These are phyloP conservation scores for Colletotrichum karsti DNA, from an alignment of 2,329 filamentous ascomycete genomes.

Conservation along the genomic window DNA sequence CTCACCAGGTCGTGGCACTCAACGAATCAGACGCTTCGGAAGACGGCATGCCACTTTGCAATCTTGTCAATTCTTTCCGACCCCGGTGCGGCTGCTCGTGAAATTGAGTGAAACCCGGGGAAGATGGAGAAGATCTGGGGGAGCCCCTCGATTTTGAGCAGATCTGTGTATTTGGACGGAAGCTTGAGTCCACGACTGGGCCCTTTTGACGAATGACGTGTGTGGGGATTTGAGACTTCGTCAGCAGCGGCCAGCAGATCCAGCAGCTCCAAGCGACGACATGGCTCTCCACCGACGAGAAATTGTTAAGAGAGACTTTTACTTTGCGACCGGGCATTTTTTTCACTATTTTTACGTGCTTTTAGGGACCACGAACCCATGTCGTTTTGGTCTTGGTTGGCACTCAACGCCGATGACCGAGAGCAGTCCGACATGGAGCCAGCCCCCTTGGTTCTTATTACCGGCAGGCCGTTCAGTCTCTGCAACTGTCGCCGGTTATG, in stretches of 20 bases:
- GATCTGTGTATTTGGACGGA: slow-evolving; percentile 17
- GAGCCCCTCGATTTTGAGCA: slow-evolving; percentile 29
- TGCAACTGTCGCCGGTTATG: background rate
- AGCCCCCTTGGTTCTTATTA: too few species aligned
- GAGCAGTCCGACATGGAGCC: background rate
- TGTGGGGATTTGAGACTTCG: slow-evolving; percentile 16
- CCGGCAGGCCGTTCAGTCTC: background rate
- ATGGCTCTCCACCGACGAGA: background rate
- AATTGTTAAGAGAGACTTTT: background rate
- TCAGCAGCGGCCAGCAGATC: slow-evolving; percentile 23
- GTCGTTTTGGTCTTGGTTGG: background rate
- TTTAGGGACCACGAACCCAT: too few species aligned
- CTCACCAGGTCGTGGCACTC: slow-evolving; percentile 32
- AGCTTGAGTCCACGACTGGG: slow-evolving; percentile 1
- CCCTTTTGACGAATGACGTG: slow-evolving; percentile 13
- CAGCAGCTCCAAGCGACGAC: background rate
- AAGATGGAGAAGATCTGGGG: slow-evolving; percentile 30
- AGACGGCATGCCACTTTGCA: slow-evolving; percentile 25
- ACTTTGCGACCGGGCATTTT: background rate
- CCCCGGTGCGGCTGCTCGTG: slow-evolving; percentile 14
- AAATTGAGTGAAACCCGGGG: slow-evolving; percentile 27
- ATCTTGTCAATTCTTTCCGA: slow-evolving; percentile 27
- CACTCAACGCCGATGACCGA: background rate
- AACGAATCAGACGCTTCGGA: slow-evolving; percentile 31
- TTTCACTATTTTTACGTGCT: background rate